phyloP scores from a whole-genome alignment of 2,329 filamentous ascomycete genomes.

The Mariannaea elegans region DNA sequence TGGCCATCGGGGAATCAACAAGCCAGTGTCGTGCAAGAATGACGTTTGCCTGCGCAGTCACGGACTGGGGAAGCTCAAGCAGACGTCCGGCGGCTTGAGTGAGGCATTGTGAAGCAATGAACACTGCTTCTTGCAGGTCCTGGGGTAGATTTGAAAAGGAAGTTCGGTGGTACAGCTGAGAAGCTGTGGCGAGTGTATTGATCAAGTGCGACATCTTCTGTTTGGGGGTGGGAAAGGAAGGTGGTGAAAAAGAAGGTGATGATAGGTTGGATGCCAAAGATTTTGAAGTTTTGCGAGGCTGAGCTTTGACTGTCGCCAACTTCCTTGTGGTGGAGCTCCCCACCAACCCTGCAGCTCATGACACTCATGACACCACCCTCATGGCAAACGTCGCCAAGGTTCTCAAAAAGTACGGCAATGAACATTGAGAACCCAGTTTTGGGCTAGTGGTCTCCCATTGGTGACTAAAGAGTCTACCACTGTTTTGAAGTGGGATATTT shows the following conservation, averaged over 20 bases:
- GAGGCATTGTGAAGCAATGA: conserved; percentile 75
- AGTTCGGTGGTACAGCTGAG: conserved; percentile 70
- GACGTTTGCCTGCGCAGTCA: conserved; percentile 86
- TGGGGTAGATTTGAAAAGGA: conserved; percentile 67
- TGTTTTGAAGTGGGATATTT: too few relatives aligned
- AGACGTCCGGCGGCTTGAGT: conserved; percentile 84
- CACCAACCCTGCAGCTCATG: not conserved
- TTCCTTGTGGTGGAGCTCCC: conserved; percentile 3
- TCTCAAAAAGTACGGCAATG: too few relatives aligned
- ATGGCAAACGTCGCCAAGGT: too few relatives aligned
- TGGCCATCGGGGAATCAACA: conserved; percentile 61
- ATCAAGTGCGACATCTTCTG: conserved; percentile 66
- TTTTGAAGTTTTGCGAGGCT: conserved; percentile 34
- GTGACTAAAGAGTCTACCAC: too few relatives aligned
- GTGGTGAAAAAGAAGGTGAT: not conserved
- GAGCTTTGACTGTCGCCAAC: conserved; percentile 12
- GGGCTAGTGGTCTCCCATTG: too few relatives aligned
- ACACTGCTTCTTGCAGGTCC: conserved; percentile 76
- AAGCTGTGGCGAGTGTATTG: conserved; percentile 77
- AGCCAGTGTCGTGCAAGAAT: conserved; percentile 85
- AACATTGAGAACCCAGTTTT: too few relatives aligned
- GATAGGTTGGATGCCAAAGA: conserved; percentile 14
- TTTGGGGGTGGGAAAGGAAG: not conserved
- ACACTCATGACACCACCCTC: conserved; percentile 1
- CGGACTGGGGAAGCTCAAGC: conserved; percentile 83